Evolutionary conservation across 345 rosid species (phyloP).

Genomic region (Populus simonii): DNA sequence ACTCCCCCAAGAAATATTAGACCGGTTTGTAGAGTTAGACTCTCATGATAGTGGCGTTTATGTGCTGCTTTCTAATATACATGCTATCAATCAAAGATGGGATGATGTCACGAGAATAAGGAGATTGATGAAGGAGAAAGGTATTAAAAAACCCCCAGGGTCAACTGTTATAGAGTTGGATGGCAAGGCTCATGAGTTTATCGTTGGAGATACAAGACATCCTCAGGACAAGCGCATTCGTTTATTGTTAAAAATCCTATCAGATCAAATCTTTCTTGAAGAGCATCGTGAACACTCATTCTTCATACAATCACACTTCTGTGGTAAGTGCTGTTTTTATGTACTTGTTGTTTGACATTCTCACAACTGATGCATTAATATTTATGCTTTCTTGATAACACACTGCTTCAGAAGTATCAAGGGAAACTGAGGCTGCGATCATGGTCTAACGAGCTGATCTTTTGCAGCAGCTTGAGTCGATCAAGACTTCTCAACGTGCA

Average conservation of each 20-base stretch:
- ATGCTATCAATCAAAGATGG: slow-evolving; percentile 43
- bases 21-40: slow-evolving; percentile 30
- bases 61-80: slow-evolving; percentile 43
- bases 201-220: slow-evolving; percentile 16
- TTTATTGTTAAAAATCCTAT: slow-evolving; percentile 3
- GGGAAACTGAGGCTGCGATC: neutral
- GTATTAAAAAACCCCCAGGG: slow-evolving; percentile 35
- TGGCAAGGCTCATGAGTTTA: slow-evolving; percentile 18
- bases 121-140: slow-evolving; percentile 39
- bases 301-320: neutral
- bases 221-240: slow-evolving; percentile 13
- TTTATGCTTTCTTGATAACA: neutral
- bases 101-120: slow-evolving; percentile 39
- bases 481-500: too few relatives aligned
- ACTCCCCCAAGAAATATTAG: slow-evolving; percentile 29
- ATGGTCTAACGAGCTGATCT: neutral
- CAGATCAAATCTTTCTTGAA: slow-evolving; percentile 11
- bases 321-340: neutral
- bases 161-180: slow-evolving; percentile 29
- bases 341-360: neutral
- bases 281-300: neutral
- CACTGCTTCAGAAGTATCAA: neutral
- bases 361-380: neutral
- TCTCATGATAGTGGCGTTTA: slow-evolving; percentile 32
- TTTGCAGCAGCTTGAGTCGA: too few relatives aligned